These are phyloP conservation scores for Trichophyton rubrum DNA, from an alignment of 2,329 filamentous ascomycete genomes.

Conservation along the genomic window DNA sequence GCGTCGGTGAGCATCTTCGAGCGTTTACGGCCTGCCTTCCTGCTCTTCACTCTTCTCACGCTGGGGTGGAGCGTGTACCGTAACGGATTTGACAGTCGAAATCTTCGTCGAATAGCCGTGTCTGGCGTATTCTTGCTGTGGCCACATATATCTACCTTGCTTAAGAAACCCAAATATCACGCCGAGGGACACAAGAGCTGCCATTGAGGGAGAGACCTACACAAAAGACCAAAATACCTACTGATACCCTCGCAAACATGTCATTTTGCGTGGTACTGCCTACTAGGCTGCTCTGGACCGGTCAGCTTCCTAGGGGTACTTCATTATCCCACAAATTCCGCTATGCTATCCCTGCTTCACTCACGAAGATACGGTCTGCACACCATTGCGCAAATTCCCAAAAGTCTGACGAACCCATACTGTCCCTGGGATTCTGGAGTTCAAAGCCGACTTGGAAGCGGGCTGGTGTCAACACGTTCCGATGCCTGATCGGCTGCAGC, in stretches of 20 bases:
- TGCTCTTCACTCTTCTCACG: conserved; percentile 10
- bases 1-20: conserved; percentile 10
- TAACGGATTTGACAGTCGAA: conserved; percentile 9
- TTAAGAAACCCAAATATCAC: neutral
- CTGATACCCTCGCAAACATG: neutral
- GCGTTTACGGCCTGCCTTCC: conserved; percentile 10
- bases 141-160: conserved; percentile 7
- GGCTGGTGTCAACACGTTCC: conserved; percentile 43
- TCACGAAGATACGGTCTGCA: conserved; percentile 2
- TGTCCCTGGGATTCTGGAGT: conserved; percentile 23
- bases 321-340: neutral
- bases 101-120: conserved; percentile 9
- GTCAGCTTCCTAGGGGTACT: neutral
- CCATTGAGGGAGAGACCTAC: neutral
- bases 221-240: neutral
- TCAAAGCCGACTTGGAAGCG: conserved; percentile 35
- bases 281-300: neutral
- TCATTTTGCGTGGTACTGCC: neutral
- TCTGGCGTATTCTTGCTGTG: conserved; percentile 10
- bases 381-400: conserved; percentile 8
- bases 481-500: conserved; percentile 45
- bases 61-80: conserved; percentile 10
- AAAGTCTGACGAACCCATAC: neutral
- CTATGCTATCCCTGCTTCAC: neutral
- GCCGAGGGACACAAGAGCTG: conserved; percentile 9